A percentile compares a stretch with the other conserved stretches of the same genome.
Conservation (phyloP, 2,329 filamentous ascomycete genomes). For the Clarireedia paspali region DNA sequence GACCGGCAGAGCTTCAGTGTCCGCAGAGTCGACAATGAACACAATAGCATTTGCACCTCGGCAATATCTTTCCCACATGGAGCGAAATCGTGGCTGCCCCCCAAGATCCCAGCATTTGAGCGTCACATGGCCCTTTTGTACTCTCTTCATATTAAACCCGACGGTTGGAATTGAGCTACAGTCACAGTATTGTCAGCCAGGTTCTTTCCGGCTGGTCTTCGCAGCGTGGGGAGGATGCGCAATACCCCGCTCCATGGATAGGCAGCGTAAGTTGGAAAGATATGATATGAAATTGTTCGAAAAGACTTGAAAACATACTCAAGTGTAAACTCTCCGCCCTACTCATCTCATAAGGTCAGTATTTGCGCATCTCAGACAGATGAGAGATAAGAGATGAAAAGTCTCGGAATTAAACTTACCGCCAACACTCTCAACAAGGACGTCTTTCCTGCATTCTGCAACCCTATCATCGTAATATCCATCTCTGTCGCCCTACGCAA, state of each 20-base stretch:
- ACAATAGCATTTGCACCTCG: constrained; percentile 96
- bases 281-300: neutral
- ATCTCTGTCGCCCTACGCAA: constrained; percentile 85
- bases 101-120: constrained; percentile 99
- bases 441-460: constrained; percentile 98
- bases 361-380: constrained; percentile 3
- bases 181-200: constrained; percentile 11
- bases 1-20: constrained; percentile 69
- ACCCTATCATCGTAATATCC: constrained; percentile 98
- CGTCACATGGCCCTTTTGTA: constrained; percentile 96
- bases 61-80: constrained; percentile 99
- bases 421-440: constrained; percentile 88
- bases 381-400: constrained; percentile 6
- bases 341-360: constrained; percentile 31
- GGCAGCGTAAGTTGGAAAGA: neutral
- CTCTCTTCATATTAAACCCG: constrained; percentile 97
- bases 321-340: constrained; percentile 98
- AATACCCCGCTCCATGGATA: constrained; percentile 10
- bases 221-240: constrained; percentile 6
- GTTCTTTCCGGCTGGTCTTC: constrained; percentile 4
- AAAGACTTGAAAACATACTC: constrained; percentile 61
- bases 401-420: constrained; percentile 51
- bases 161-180: constrained; percentile 92
- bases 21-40: constrained; percentile 96
- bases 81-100: constrained; percentile 90